Conservation (phyloP, 2,329 filamentous ascomycete genomes). For the Aureobasidium mangrovei region DNA sequence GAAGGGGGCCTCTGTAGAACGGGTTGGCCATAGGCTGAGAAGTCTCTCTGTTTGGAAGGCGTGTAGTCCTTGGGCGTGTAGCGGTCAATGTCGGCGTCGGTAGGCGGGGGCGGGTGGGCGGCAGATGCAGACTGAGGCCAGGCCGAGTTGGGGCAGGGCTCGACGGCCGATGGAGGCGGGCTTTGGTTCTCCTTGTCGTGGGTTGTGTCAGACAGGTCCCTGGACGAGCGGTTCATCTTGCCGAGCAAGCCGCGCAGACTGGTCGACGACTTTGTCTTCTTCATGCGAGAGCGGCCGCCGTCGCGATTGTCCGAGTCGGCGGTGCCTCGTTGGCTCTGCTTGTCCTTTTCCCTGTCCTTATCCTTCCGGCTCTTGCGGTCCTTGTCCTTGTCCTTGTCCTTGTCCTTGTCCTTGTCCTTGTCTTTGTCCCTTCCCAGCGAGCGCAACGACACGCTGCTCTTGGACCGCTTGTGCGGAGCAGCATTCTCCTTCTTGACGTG, state of each 20-base stretch:
- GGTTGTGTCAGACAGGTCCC: constrained; percentile 47
- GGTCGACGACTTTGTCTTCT: constrained; percentile 73
- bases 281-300: constrained; percentile 22
- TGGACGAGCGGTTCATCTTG: constrained; percentile 60
- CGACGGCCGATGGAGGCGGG: constrained; percentile 44
- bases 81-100: constrained; percentile 47
- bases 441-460: constrained; percentile 46
- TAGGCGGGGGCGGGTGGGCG: constrained; percentile 20
- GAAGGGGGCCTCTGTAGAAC: constrained; percentile 23
- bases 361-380: constrained; percentile 24
- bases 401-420: constrained; percentile 5
- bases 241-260: constrained; percentile 72
- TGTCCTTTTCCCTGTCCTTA: constrained; percentile 36
- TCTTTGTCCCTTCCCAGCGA: constrained; percentile 43
- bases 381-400: constrained; percentile 13
- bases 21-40: constrained; percentile 42
- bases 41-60: constrained; percentile 54
- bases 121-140: constrained; percentile 64
- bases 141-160: constrained; percentile 56
- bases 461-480: constrained; percentile 42
- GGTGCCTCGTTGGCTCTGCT: constrained; percentile 25
- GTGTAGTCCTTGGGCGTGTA: constrained; percentile 54
- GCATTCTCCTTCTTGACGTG: constrained; percentile 12
- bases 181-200: constrained; percentile 75
- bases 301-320: constrained; percentile 5